Percentiles rank a stretch among this genome's conserved stretches.
Conservation (phyloP, 116 monocot genomes). For the Phalaenopsis hybrid region DNA sequence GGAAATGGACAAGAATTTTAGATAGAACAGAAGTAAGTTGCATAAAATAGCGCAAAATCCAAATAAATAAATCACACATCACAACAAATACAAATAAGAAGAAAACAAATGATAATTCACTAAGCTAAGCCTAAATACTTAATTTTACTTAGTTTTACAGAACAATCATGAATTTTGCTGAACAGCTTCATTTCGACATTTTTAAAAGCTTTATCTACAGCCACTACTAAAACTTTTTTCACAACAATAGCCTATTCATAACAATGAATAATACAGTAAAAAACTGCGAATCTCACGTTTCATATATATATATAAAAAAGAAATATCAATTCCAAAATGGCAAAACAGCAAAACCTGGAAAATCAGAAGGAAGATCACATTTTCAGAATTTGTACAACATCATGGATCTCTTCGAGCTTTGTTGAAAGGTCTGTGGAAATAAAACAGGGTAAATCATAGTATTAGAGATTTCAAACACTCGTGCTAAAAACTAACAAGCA, state of each 20-base stretch:
- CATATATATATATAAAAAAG: too few relatives aligned
- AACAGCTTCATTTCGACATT: too few relatives aligned
- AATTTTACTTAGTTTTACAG: too few relatives aligned
- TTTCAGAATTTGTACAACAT: neutral
- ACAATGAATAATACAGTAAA: neutral
- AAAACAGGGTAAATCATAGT: neutral
- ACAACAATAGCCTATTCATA: neutral
- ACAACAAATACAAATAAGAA: too few relatives aligned
- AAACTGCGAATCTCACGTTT: neutral
- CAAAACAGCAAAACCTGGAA: neutral
- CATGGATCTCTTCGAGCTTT: conserved; percentile 1
- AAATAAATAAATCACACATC: too few relatives aligned
- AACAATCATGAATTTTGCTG: too few relatives aligned
- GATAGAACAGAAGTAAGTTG: too few relatives aligned
- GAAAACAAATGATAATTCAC: too few relatives aligned
- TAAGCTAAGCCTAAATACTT: too few relatives aligned
- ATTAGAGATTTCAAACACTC: neutral
- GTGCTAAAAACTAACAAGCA: neutral
- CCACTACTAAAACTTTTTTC: neutral
- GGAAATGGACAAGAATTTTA: too few relatives aligned
- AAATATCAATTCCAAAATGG: neutral
- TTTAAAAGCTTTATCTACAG: too few relatives aligned
- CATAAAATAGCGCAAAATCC: too few relatives aligned
- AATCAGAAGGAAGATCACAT: neutral
- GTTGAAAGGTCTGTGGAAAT: neutral